These are phyloP conservation scores for Luzula sylvatica DNA, from an alignment of 176 grass and related monocot genomes.

Conservation along the genomic window DNA sequence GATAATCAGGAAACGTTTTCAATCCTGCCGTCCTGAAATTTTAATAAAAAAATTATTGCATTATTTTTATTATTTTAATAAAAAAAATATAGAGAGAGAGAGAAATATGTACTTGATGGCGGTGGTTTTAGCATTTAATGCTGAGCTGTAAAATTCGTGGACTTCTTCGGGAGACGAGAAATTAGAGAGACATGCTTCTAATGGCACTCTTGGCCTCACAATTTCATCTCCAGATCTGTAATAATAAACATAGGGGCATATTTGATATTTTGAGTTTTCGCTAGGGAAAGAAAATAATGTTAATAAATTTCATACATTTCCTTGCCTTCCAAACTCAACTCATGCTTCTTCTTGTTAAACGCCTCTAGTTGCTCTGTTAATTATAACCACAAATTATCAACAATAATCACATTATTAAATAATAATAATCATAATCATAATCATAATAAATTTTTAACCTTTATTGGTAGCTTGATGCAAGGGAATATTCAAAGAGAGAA, in stretches of 20 bases:
- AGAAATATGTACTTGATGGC: slow-evolving; percentile 69
- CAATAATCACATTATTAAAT: slow-evolving; percentile 12
- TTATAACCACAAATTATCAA: slow-evolving; percentile 28
- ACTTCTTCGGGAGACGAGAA: slow-evolving; percentile 81
- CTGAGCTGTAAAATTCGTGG: slow-evolving; percentile 76
- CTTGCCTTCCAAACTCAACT: slow-evolving; percentile 69
- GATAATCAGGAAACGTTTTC: slow-evolving; percentile 86
- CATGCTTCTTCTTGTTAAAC: slow-evolving; percentile 58
- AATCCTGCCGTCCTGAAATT: slow-evolving; percentile 61
- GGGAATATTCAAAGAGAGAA: slow-evolving; percentile 84
- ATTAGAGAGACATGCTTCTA: slow-evolving; percentile 81
- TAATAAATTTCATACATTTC: slow-evolving; percentile 45
- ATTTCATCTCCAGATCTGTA: slow-evolving; percentile 69
- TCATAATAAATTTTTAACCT: too few relatives aligned
- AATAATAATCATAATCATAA: slow-evolving; percentile 6
- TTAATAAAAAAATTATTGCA: not conserved
- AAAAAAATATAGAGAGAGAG: not conserved
- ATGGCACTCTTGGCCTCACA: slow-evolving; percentile 77
- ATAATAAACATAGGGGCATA: slow-evolving; percentile 16
- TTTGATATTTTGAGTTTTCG: not conserved
- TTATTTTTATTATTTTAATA: slow-evolving; percentile 1
- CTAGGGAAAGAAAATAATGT: not conserved
- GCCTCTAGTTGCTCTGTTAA: slow-evolving; percentile 75
- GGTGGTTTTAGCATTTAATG: slow-evolving; percentile 87
- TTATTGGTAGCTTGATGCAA: slow-evolving; percentile 80